Conservation (phyloP, 2,329 filamentous ascomycete species). For the Hypoxylon sp. region DNA sequence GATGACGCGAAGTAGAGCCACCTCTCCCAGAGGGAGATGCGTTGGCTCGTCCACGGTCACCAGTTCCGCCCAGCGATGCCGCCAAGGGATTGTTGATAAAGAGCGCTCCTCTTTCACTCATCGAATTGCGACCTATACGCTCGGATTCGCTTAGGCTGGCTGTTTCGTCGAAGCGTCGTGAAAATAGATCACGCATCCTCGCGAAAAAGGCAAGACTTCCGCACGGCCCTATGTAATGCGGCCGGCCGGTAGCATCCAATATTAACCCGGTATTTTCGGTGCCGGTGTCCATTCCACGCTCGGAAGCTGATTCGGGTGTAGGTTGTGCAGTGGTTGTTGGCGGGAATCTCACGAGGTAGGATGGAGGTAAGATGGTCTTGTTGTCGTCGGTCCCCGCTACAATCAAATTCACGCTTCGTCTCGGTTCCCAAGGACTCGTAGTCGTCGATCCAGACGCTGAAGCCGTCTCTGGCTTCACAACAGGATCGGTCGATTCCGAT, state of each 20-base stretch:
- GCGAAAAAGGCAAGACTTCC: slow-evolving; percentile 46
- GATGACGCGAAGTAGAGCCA: background rate
- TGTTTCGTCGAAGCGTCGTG: slow-evolving; percentile 14
- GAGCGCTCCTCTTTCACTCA: slow-evolving; percentile 11
- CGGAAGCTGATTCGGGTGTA: slow-evolving; percentile 16
- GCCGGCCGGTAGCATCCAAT: slow-evolving; percentile 43
- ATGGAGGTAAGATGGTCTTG: slow-evolving; percentile 40
- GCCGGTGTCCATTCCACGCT: slow-evolving; percentile 5
- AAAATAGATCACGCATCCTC: slow-evolving; percentile 44
- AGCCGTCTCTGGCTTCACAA: slow-evolving; percentile 6
- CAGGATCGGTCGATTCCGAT: slow-evolving; percentile 2
- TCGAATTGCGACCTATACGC: background rate
- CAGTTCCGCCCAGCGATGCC: slow-evolving; percentile 37
- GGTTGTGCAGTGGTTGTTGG: slow-evolving; percentile 12
- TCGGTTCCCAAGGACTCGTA: background rate
- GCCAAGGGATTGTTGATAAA: slow-evolving; percentile 35
- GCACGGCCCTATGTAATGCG: slow-evolving; percentile 49
- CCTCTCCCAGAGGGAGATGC: slow-evolving; percentile 11
- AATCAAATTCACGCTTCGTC: slow-evolving; percentile 18
- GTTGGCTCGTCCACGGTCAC: slow-evolving; percentile 25
- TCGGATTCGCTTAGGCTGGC: slow-evolving; percentile 2
- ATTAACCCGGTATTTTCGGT: slow-evolving; percentile 39
- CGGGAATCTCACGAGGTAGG: slow-evolving; percentile 30
- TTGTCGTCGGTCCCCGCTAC: slow-evolving; percentile 25
- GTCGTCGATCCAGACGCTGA: background rate